A percentile compares a stretch with the other conserved stretches of the same genome.
phyloP scores from a whole-genome alignment of 805 yeast species.

The Cyberlindnera suaveolens region DNA sequence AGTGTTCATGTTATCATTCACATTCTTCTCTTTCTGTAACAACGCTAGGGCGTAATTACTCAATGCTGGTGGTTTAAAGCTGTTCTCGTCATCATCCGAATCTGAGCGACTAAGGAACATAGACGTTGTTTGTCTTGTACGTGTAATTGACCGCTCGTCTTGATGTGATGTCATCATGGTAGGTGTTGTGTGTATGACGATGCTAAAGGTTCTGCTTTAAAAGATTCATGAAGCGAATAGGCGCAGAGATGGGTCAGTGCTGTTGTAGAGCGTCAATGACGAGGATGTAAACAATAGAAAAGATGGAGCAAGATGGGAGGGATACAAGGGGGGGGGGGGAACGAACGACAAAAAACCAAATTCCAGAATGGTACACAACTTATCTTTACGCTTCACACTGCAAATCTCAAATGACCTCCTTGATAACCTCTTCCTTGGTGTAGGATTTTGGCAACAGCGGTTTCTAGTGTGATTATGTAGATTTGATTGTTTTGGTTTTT shows the following conservation, averaged over 20 bases:
- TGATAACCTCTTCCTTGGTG: too few species aligned
- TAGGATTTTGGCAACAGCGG: too few species aligned
- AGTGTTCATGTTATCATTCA: slow-evolving; percentile 4
- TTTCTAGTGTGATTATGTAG: too few species aligned
- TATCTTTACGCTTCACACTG: too few species aligned
- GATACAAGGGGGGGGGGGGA: too few species aligned
- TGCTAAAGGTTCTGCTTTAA: neutral
- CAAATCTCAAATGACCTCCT: too few species aligned
- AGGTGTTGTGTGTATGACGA: neutral
- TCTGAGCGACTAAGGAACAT: slow-evolving; percentile 13
- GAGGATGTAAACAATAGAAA: too few species aligned
- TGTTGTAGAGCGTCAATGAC: too few species aligned
- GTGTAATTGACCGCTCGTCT: neutral
- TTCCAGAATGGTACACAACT: too few species aligned
- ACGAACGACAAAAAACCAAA: too few species aligned
- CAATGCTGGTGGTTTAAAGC: slow-evolving; percentile 52
- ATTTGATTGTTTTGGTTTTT: slow-evolving; percentile 1
- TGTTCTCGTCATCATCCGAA: slow-evolving; percentile 38
- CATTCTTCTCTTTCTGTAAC: slow-evolving; percentile 29
- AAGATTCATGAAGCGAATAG: neutral
- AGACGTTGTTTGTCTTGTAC: neutral
- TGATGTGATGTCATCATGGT: slow-evolving; percentile 1
- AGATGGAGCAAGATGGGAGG: too few species aligned
- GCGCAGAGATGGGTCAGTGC: too few species aligned
- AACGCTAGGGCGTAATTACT: slow-evolving; percentile 54